Conservation (phyloP, 495 filamentous ascomycete genomes). For the Aspergillus bridgeri region DNA sequence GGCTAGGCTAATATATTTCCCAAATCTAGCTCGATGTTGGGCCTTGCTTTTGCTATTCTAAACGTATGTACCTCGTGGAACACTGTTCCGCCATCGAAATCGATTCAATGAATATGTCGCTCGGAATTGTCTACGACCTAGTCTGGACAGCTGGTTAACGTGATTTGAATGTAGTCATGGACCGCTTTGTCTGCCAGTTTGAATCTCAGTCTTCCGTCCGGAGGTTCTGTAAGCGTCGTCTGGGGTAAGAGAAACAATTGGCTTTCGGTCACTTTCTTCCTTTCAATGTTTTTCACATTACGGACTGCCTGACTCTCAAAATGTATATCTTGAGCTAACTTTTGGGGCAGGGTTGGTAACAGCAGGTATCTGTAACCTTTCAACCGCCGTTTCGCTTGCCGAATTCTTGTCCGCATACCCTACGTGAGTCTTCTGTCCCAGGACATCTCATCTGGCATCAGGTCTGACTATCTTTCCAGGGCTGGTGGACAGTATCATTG, state of each 20-base stretch:
- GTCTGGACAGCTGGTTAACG: slow-evolving; percentile 10
- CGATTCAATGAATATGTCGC: neutral
- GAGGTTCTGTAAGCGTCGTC: slow-evolving; percentile 45
- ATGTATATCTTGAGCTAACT: neutral
- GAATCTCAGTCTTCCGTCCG: slow-evolving; percentile 46
- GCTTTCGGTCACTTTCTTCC: neutral
- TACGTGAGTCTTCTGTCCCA: slow-evolving; percentile 50
- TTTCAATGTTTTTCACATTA: neutral
- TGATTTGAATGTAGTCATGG: slow-evolving; percentile 38
- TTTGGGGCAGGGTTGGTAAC: slow-evolving; percentile 53
- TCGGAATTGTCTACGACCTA: neutral
- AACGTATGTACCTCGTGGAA: slow-evolving; percentile 34
- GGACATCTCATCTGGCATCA: neutral
- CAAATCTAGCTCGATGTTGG: slow-evolving; percentile 45
- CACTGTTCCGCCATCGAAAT: neutral
- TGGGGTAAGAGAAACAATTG: slow-evolving; percentile 37
- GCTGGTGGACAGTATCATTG: slow-evolving; percentile 71
- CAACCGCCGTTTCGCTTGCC: slow-evolving; percentile 65
- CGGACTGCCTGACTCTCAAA: neutral
- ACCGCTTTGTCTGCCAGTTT: slow-evolving; percentile 51
- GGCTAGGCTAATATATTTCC: neutral
- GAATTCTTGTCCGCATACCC: slow-evolving; percentile 74
- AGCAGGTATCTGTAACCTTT: slow-evolving; percentile 69
- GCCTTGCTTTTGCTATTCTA: slow-evolving; percentile 52
- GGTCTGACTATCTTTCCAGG: slow-evolving; percentile 23